Percentiles rank a stretch among this genome's conserved stretches.
phyloP scores from a whole-genome alignment of 2,329 filamentous ascomycete genomes.

The Colletotrichum falcatum region DNA sequence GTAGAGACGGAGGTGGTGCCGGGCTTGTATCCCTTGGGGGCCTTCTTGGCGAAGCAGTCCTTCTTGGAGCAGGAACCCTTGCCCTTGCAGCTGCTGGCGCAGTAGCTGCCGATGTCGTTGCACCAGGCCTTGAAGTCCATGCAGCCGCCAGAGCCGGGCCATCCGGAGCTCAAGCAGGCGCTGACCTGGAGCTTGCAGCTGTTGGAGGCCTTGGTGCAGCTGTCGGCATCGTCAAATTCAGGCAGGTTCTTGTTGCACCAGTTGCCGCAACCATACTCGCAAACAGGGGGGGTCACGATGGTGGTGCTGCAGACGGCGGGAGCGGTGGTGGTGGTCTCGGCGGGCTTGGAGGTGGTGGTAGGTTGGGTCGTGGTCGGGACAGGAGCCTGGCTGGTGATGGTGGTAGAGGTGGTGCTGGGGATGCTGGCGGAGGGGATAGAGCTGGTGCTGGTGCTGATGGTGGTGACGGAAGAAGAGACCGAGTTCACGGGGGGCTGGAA shows the following conservation, averaged over 20 bases:
- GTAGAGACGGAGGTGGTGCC: conserved; percentile 48
- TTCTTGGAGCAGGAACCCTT: conserved; percentile 55
- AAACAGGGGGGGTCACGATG: conserved; percentile 57
- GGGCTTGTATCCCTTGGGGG: conserved; percentile 52
- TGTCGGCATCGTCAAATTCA: conserved; percentile 56
- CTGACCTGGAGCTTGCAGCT: conserved; percentile 61
- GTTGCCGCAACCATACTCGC: conserved; percentile 66
- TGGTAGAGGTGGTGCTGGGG: conserved; percentile 41
- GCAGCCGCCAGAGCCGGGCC: conserved; percentile 61
- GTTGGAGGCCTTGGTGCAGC: conserved; percentile 57
- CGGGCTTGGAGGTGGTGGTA: conserved; percentile 42
- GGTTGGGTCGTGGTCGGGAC: conserved; percentile 37
- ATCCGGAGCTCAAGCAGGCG: conserved; percentile 66
- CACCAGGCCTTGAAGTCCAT: conserved; percentile 65
- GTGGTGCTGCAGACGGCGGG: conserved; percentile 62
- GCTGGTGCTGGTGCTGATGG: background rate
- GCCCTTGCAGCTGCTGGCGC: conserved; percentile 51
- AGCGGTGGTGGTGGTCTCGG: conserved; percentile 51
- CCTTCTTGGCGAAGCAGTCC: conserved; percentile 56
- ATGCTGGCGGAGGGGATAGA: conserved; percentile 29
- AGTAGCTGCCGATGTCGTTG: conserved; percentile 58
- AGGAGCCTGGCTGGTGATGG: conserved; percentile 29
- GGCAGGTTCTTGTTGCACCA: conserved; percentile 66
- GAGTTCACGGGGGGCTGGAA: conserved; percentile 46
- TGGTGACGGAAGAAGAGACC: conserved; percentile 39